Evolutionary conservation across 1,284 basidiomycete species (phyloP).

Genomic region (Boletus sp.): DNA sequence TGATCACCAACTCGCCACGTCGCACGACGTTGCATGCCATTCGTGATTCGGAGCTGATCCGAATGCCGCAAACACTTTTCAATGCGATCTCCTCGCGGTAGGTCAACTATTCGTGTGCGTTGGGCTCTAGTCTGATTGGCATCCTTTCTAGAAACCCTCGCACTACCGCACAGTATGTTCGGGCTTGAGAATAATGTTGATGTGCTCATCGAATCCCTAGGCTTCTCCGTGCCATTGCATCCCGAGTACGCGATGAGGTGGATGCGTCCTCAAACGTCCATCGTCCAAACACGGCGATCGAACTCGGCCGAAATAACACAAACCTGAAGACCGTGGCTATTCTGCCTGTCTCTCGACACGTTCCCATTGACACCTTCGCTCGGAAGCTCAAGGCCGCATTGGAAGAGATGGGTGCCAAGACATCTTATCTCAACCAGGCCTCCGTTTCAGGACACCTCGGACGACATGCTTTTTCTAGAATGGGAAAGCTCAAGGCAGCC

Average conservation of each 20-base stretch:
- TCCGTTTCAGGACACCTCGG: conserved; percentile 90
- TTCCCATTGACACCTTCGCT: conserved; percentile 88
- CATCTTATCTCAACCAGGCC: conserved; percentile 89
- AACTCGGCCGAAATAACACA: conserved; percentile 78
- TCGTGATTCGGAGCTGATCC: conserved; percentile 96
- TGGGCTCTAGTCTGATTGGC: conserved; percentile 5
- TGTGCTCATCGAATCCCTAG: conserved; percentile 41
- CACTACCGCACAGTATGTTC: conserved; percentile 87
- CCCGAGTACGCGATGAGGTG: conserved; percentile 85
- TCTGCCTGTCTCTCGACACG: conserved; percentile 77
- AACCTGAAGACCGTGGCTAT: conserved; percentile 95
- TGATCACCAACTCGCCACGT: conserved; percentile 91
- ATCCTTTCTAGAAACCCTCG: conserved; percentile 76
- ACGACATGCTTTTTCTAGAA: conserved; percentile 89
- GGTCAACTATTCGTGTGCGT: conserved; percentile 24
- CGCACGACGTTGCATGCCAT: conserved; percentile 96
- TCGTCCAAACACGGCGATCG: conserved; percentile 51
- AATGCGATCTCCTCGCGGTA: conserved; percentile 92
- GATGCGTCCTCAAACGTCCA: conserved; percentile 56
- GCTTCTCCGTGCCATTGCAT: conserved; percentile 90
- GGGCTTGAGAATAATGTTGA: background rate
- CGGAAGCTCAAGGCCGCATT: conserved; percentile 86
- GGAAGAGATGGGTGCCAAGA: conserved; percentile 87
- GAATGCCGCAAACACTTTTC: conserved; percentile 97
- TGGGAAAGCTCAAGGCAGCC: conserved; percentile 93